A percentile compares a stretch with the other conserved stretches of the same genome.
phyloP scores from a whole-genome alignment of 352 stramenopile species.

The Phytophthora fragariae region DNA sequence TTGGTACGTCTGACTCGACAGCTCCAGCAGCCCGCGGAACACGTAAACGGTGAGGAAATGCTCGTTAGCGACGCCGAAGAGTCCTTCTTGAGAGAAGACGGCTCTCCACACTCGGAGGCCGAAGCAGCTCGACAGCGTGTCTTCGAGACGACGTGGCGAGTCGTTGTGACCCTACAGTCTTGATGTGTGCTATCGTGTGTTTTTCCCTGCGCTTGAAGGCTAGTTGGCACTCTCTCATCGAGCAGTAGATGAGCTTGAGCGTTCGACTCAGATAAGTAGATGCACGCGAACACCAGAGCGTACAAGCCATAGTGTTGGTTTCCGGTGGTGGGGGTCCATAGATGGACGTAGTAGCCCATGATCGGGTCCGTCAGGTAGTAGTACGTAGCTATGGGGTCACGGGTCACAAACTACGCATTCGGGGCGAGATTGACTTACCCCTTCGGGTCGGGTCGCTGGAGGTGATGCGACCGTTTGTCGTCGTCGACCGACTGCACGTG shows the following conservation, averaged over 20 bases:
- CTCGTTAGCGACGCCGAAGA: constrained; percentile 9
- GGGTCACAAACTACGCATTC: background rate
- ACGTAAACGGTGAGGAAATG: constrained; percentile 28
- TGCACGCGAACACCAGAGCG: constrained; percentile 2
- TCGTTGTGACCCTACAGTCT: background rate
- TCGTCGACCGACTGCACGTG: background rate
- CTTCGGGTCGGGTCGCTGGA: background rate
- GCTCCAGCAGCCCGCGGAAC: constrained; percentile 14
- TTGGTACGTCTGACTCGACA: constrained; percentile 19
- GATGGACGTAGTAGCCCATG: constrained; percentile 18
- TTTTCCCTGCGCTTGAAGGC: constrained; percentile 4
- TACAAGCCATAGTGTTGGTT: constrained; percentile 6
- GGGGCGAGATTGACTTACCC: background rate
- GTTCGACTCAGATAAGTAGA: constrained; percentile 1
- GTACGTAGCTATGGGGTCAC: constrained; percentile 3
- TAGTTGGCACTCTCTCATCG: constrained; percentile 8
- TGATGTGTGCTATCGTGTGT: background rate
- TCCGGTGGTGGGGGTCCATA: constrained; percentile 4
- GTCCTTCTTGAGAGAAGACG: background rate
- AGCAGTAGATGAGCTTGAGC: constrained; percentile 10
- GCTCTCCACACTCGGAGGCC: background rate
- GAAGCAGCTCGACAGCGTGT: background rate
- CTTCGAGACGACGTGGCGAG: background rate
- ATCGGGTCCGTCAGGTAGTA: constrained; percentile 13
- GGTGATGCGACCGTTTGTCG: background rate